Percentiles rank a stretch among this genome's conserved stretches.
phyloP scores from a whole-genome alignment of 2,329 filamentous ascomycete genomes.

The Podosphaera xanthii region DNA sequence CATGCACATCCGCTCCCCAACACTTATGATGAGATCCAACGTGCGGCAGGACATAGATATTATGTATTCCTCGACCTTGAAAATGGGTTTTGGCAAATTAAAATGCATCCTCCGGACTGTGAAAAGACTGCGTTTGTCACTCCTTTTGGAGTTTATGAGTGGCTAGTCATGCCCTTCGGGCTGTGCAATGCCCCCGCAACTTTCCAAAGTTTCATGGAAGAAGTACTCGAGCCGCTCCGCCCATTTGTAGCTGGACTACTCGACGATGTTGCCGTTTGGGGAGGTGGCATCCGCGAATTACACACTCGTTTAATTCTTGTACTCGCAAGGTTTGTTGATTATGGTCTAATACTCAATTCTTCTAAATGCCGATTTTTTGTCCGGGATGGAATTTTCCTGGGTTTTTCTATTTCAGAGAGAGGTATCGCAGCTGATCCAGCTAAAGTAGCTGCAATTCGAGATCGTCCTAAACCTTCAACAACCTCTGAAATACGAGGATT shows the following conservation, averaged over 20 bases:
- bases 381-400: neutral
- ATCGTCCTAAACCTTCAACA: neutral
- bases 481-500: neutral
- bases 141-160: neutral
- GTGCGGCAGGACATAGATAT: neutral
- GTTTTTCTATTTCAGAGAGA: neutral
- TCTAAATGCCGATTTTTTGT: neutral
- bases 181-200: no score
- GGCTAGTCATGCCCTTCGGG: neutral
- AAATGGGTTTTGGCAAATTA: neutral
- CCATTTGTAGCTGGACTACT: neutral
- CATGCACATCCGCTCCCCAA: neutral
- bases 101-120: neutral
- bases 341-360: neutral
- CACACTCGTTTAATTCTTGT: neutral
- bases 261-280: neutral
- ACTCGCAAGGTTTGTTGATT: neutral
- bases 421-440: neutral
- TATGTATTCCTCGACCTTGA: neutral
- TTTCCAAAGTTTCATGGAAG: neutral
- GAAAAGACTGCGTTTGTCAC: neutral
- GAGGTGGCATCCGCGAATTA: rapidly evolving
- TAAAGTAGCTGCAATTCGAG: neutral
- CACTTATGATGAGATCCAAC: no score
- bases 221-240: neutral